phyloP scores from a whole-genome alignment of 208 protist genomes.

The Acanthamoeba lugdunensis region DNA sequence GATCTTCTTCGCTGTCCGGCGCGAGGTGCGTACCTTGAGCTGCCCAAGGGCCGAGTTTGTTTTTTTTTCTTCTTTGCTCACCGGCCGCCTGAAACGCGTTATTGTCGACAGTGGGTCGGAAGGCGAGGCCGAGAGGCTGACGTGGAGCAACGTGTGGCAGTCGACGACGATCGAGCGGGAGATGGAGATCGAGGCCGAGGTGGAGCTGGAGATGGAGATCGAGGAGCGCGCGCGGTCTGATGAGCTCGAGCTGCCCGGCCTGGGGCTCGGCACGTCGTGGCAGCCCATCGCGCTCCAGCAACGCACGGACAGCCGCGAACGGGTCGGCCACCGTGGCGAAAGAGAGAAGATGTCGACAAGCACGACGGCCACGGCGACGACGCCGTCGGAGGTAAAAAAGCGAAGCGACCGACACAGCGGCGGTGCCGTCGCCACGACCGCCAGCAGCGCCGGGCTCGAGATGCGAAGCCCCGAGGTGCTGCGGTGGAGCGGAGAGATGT shows the following conservation, averaged over 20 bases:
- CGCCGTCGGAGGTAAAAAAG: not conserved
- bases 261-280: not conserved
- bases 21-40: not conserved
- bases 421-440: not conserved
- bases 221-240: constrained; percentile 32
- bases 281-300: not conserved
- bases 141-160: constrained; percentile 59
- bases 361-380: not conserved
- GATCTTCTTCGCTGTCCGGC: not conserved
- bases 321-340: not conserved
- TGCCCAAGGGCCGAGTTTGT: not conserved
- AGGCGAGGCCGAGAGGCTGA: constrained; percentile 6
- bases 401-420: constrained; percentile 26
- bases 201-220: constrained; percentile 62
- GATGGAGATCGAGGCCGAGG: constrained; percentile 63
- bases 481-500: constrained; percentile 43
- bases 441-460: not conserved
- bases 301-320: constrained; percentile 22
- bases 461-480: constrained; percentile 14
- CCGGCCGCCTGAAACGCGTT: not conserved
- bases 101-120: constrained; percentile 3
- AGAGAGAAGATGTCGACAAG: not conserved
- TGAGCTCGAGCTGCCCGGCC: not conserved
- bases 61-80: not conserved
- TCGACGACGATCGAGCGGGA: constrained; percentile 47